These are phyloP conservation scores for Elaeis oleifera DNA, from an alignment of 202 grass and related monocot genomes.

Conservation along the genomic window DNA sequence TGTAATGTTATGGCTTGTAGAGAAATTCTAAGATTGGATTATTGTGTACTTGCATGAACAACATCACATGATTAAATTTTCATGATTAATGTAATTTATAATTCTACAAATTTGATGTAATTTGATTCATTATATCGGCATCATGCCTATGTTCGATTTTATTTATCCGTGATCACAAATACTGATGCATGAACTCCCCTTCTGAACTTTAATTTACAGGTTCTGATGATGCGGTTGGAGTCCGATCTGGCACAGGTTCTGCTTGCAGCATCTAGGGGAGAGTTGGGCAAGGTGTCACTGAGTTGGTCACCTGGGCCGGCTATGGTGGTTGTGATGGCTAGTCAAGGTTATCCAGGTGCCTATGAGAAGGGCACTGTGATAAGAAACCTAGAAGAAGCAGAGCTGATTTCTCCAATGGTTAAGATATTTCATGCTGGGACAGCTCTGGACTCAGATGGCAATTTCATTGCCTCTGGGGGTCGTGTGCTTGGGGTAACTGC, in stretches of 20 bases:
- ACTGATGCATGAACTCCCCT: too few relatives aligned
- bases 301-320: slow-evolving; percentile 60
- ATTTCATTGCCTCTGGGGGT: slow-evolving; percentile 54
- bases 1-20: too few relatives aligned
- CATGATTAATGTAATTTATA: too few relatives aligned
- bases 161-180: too few relatives aligned
- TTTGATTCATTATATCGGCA: too few relatives aligned
- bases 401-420: slow-evolving; percentile 46
- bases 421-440: slow-evolving; percentile 25
- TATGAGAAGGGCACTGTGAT: slow-evolving; percentile 73
- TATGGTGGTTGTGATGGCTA: slow-evolving; percentile 81
- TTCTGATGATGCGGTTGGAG: slow-evolving; percentile 82
- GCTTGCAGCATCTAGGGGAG: slow-evolving; percentile 58
- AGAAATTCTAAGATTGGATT: too few relatives aligned
- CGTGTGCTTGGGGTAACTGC: slow-evolving; percentile 64
- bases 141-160: too few relatives aligned
- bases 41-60: too few relatives aligned
- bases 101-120: too few relatives aligned
- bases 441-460: slow-evolving; percentile 41
- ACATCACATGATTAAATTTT: too few relatives aligned
- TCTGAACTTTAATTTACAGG: slow-evolving; percentile 23
- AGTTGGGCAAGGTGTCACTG: slow-evolving; percentile 44
- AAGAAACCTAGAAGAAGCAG: slow-evolving; percentile 64
- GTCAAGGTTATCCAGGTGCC: slow-evolving; percentile 58
- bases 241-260: slow-evolving; percentile 61